phyloP scores from a whole-genome alignment of 805 yeast genomes.

The Zygoascus biomembranicola region DNA sequence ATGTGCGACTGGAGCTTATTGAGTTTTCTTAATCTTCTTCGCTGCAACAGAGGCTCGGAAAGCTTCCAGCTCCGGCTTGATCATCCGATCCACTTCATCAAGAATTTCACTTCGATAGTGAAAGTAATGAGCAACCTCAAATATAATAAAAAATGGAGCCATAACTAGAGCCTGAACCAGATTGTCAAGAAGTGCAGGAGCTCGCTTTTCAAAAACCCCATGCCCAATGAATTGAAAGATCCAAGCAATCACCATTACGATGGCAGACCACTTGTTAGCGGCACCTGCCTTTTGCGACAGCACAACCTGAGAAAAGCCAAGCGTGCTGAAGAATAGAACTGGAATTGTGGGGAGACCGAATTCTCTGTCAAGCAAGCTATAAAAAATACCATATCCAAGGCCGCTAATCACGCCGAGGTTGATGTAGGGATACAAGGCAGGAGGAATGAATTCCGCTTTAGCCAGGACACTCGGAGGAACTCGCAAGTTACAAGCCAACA shows the following conservation, averaged over 20 bases:
- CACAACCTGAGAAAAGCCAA: constrained; percentile 21
- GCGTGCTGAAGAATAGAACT: constrained; percentile 27
- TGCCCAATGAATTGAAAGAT: constrained; percentile 82
- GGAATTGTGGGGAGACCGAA: constrained; percentile 42
- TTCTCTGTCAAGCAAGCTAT: constrained; percentile 45
- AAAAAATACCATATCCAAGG: constrained; percentile 47
- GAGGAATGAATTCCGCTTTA: constrained; percentile 4
- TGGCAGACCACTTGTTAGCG: constrained; percentile 19
- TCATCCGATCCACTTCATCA: constrained; percentile 38
- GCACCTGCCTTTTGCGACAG: constrained; percentile 1
- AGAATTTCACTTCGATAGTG: constrained; percentile 53
- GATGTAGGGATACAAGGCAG: constrained; percentile 15
- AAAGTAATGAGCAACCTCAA: constrained; percentile 61
- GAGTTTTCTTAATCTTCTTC: background rate
- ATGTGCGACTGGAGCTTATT: background rate
- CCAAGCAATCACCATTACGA: constrained; percentile 57
- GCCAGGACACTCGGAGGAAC: constrained; percentile 11
- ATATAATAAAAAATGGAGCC: constrained; percentile 85
- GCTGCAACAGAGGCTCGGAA: background rate
- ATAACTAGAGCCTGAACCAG: constrained; percentile 75
- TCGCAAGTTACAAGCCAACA: constrained; percentile 30
- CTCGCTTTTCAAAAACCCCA: constrained; percentile 66
- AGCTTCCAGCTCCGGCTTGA: constrained; percentile 12
- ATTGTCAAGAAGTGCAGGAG: constrained; percentile 84
- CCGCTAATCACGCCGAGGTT: constrained; percentile 44